These are phyloP conservation scores for Ceratobasidium sp. DNA, from an alignment of 1,284 basidiomycete genomes.

Conservation along the genomic window DNA sequence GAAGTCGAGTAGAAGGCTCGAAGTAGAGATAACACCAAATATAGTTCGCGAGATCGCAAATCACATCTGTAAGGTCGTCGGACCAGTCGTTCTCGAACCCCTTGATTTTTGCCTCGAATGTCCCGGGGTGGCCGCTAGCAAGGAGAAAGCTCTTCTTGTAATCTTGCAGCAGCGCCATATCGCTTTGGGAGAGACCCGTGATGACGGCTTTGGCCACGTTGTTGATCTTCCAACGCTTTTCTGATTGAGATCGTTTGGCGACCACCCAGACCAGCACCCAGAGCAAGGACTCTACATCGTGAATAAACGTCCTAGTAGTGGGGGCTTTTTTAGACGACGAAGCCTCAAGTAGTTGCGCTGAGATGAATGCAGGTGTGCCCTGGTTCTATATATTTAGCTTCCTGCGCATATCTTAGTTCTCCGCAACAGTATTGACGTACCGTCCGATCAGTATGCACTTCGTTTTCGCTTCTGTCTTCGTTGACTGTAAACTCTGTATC, in stretches of 20 bases:
- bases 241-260: not conserved
- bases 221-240: not conserved
- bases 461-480: not conserved
- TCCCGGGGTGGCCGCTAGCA: too few relatives aligned
- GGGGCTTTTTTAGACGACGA: not conserved
- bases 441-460: constrained; percentile 15
- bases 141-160: not conserved
- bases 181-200: not conserved
- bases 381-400: not conserved
- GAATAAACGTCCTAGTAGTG: not conserved
- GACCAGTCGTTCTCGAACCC: not conserved
- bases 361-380: constrained; percentile 20
- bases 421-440: not conserved
- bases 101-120: not conserved
- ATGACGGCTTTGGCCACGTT: not conserved
- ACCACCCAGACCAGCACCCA: constrained; percentile 8
- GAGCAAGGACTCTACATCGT: not conserved
- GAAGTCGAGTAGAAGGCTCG: not conserved
- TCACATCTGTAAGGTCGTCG: not conserved
- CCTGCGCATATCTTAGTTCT: not conserved
- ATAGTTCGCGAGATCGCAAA: not conserved
- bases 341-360: not conserved
- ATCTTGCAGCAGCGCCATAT: not conserved
- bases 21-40: not conserved
- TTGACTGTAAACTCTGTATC: constrained; percentile 20